A percentile compares a stretch with the other conserved stretches of the same genome.
Conservation (phyloP, 2,329 filamentous ascomycete species). For the Bisporella sp. region DNA sequence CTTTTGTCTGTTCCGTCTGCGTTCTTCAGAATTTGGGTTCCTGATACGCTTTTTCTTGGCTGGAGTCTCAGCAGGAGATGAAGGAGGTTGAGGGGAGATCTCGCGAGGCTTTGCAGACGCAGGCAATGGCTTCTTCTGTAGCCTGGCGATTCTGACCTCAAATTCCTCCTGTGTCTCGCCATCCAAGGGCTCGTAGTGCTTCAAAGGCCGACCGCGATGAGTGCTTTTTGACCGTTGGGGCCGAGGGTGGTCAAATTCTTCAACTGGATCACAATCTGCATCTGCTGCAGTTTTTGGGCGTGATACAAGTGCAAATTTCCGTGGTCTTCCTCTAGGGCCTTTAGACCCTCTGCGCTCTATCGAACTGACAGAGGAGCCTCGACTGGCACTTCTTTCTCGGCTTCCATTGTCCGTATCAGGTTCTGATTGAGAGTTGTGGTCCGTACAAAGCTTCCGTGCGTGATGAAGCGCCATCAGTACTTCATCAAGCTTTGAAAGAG, state of each 20-base stretch:
- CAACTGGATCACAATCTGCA: constrained; percentile 1
- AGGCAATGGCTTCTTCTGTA: constrained; percentile 34
- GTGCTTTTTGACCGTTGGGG: constrained; percentile 15
- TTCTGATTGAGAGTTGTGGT: constrained; percentile 26
- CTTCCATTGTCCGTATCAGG: constrained; percentile 23
- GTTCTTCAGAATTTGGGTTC: constrained; percentile 5
- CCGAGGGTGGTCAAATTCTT: background rate
- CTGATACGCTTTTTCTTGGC: constrained; percentile 5
- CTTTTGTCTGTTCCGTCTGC: constrained; percentile 4
- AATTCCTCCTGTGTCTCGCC: constrained; percentile 35
- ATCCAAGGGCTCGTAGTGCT: constrained; percentile 19
- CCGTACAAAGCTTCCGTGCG: constrained; percentile 46
- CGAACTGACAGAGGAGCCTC: background rate
- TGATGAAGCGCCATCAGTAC: constrained; percentile 66
- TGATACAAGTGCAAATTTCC: constrained; percentile 17
- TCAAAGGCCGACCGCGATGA: constrained; percentile 19
- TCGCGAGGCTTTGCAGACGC: constrained; percentile 18
- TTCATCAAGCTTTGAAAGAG: constrained; percentile 62
- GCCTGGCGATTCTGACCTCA: constrained; percentile 38
- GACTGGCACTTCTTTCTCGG: background rate
- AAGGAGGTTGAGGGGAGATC: constrained; percentile 1
- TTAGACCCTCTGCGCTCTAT: constrained; percentile 4
- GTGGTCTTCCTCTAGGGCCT: constrained; percentile 13
- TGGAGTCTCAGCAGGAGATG: background rate
- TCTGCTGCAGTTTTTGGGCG: background rate